phyloP scores from a whole-genome alignment of 2,329 filamentous ascomycete species.

The Paracoccidioides lutzii region DNA sequence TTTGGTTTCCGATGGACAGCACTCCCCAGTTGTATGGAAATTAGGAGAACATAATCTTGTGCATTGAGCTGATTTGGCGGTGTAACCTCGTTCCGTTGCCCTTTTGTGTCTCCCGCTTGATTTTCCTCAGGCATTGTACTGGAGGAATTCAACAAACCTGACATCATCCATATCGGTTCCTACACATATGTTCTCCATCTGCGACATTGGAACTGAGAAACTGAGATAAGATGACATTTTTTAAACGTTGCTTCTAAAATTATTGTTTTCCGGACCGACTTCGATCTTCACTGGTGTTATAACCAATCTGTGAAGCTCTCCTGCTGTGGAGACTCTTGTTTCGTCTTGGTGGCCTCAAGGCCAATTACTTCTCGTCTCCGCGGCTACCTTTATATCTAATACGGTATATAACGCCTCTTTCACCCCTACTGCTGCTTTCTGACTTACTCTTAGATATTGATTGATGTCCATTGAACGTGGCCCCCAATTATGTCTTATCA shows the following conservation, averaged over 20 bases:
- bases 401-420: constrained; percentile 2
- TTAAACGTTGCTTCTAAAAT: background rate
- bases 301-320: background rate
- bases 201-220: background rate
- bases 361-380: background rate
- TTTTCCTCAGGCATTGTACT: background rate
- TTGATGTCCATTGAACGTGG: constrained; percentile 3
- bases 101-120: background rate
- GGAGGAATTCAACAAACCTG: background rate
- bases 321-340: background rate
- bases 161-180: background rate
- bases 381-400: background rate
- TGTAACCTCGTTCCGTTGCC: background rate
- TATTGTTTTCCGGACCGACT: background rate
- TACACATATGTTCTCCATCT: background rate
- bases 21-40: background rate
- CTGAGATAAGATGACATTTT: background rate
- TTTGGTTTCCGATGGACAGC: background rate
- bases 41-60: background rate
- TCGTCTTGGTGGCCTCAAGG: background rate
- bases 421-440: background rate
- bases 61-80: constrained; percentile 1
- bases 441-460: background rate
- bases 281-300: background rate
- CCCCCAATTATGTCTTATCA: constrained; percentile 9